Evolutionary conservation across 345 rosid genomes (phyloP).

Genomic region (Gossypium ekmanianum): DNA sequence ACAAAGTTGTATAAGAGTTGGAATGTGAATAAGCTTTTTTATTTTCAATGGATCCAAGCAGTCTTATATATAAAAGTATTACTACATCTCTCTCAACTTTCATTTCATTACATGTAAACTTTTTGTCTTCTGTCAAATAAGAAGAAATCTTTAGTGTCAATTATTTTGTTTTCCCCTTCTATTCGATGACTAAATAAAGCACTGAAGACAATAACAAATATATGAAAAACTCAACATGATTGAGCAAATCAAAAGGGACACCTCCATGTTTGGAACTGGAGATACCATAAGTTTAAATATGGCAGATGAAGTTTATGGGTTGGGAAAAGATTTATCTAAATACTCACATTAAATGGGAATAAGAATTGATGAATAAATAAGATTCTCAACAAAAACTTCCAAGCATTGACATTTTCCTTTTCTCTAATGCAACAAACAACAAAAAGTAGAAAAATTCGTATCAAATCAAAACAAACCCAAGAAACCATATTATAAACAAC

Average conservation of each 20-base stretch:
- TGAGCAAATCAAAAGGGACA: too few species aligned
- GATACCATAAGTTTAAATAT: background rate
- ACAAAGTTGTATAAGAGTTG: constrained; percentile 6
- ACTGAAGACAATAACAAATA: too few species aligned
- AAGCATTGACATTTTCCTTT: constrained; percentile 1
- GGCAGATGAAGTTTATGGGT: background rate
- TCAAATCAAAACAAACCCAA: background rate
- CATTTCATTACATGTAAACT: background rate
- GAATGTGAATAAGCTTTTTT: constrained; percentile 2
- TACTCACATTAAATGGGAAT: background rate
- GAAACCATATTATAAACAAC: background rate
- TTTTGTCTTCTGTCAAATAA: background rate
- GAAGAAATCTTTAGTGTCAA: too few species aligned
- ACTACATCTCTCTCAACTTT: background rate
- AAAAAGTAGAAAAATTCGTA: constrained; percentile 2
- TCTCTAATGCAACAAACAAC: constrained; percentile 5
- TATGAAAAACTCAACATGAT: too few species aligned
- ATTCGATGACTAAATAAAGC: too few species aligned
- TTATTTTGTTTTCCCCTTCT: too few species aligned
- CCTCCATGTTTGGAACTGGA: background rate
- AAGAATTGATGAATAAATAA: background rate
- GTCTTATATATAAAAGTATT: constrained; percentile 18
- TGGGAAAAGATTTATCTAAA: background rate
- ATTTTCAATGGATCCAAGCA: constrained; percentile 7
- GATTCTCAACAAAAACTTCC: background rate